Evolutionary conservation across 176 grass and related monocot species (phyloP).

Genomic region (Carex myosuroides): DNA sequence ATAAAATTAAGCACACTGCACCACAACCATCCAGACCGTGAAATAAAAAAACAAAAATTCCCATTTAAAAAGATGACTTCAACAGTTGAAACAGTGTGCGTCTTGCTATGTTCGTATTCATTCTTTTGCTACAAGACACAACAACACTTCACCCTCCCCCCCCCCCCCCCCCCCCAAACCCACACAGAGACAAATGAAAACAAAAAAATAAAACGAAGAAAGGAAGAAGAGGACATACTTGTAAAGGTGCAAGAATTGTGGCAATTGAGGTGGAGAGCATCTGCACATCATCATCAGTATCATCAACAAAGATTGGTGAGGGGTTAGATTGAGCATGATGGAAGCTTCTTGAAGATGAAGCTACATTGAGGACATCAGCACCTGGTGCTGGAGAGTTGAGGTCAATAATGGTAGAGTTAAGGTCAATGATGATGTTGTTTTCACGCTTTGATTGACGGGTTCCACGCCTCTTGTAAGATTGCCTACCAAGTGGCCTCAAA

Average conservation of each 20-base stretch:
- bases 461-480: background rate
- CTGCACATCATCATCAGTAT: slow-evolving; percentile 11
- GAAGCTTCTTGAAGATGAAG: slow-evolving; percentile 22
- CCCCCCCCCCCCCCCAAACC: background rate
- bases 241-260: background rate
- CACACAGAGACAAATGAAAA: background rate
- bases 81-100: background rate
- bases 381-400: slow-evolving; percentile 18
- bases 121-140: background rate
- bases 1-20: background rate
- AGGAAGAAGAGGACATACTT: background rate
- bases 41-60: background rate
- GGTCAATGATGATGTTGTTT: slow-evolving; percentile 3
- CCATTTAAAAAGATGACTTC: background rate
- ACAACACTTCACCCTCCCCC: background rate
- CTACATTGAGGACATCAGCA: slow-evolving; percentile 1
- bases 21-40: background rate
- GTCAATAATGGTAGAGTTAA: slow-evolving; percentile 13
- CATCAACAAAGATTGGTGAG: slow-evolving; percentile 12
- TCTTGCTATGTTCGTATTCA: background rate
- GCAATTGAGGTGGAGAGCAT: background rate
- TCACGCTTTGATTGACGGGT: background rate
- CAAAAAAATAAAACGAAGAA: background rate
- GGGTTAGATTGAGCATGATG: slow-evolving; percentile 1
- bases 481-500: background rate